Evolutionary conservation across 1,139 yeast genomes (phyloP).

Genomic region (Debaryomyces udenii): DNA sequence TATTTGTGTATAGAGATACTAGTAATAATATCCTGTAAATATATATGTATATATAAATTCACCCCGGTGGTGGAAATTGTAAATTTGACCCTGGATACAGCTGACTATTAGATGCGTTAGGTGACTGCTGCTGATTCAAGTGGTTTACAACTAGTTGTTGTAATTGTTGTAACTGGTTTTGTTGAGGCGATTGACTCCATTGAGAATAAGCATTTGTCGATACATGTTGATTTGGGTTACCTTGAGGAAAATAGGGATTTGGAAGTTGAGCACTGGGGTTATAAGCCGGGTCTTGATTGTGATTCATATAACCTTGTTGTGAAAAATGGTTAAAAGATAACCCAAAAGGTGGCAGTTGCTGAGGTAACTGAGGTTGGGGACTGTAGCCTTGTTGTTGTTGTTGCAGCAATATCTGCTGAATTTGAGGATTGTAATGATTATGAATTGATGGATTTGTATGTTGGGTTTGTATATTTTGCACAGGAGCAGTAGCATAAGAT

Average conservation of each 20-base stretch:
- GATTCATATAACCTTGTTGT: conserved; percentile 12
- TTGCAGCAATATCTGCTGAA: conserved; percentile 14
- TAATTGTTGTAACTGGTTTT: conserved; percentile 21
- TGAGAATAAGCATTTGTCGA: conserved; percentile 12
- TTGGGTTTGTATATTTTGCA: conserved; percentile 1
- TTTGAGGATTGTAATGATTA: conserved; percentile 11
- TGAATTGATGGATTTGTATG: conserved; percentile 10
- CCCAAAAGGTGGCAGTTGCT: conserved; percentile 10
- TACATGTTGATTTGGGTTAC: conserved; percentile 7
- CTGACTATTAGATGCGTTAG: conserved; percentile 1
- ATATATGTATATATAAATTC: conserved; percentile 1
- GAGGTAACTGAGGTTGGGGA: conserved; percentile 7
- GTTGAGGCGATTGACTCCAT: conserved; percentile 13
- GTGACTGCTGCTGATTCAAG: conserved; percentile 13
- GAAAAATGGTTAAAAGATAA: conserved; percentile 13
- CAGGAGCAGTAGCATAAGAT: conserved; percentile 13
- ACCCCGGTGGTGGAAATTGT: conserved; percentile 2
- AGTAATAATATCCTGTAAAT: not conserved
- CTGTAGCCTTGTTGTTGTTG: conserved; percentile 8
- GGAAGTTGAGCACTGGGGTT: conserved; percentile 9
- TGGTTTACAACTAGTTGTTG: conserved; percentile 19
- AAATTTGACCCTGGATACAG: conserved; percentile 2
- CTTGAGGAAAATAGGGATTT: conserved; percentile 14
- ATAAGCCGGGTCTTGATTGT: conserved; percentile 13
- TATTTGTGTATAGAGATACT: conserved; percentile 3